Evolutionary conservation across 2,329 filamentous ascomycete species (phyloP).

Genomic region (Aspergillus calidoustus): DNA sequence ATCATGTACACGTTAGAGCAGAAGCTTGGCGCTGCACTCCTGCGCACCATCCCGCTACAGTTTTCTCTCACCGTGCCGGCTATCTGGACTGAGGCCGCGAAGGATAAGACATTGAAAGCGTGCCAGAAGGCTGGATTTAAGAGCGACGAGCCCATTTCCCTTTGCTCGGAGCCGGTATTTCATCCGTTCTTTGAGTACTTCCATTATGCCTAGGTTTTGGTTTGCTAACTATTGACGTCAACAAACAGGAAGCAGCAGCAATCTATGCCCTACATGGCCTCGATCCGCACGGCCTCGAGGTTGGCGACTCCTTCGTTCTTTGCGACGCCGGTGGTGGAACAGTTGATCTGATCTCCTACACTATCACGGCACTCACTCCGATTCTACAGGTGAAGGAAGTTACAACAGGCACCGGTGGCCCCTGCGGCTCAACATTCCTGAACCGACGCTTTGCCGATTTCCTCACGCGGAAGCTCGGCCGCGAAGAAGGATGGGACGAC

Average conservation of each 20-base stretch:
- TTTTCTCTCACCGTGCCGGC: constrained; percentile 17
- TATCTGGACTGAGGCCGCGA: constrained; percentile 16
- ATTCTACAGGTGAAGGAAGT: constrained; percentile 30
- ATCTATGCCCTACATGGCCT: constrained; percentile 18
- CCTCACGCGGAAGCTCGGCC: constrained; percentile 20
- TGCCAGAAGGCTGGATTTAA: constrained; percentile 3
- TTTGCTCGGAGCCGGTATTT: constrained; percentile 12
- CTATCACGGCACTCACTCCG: constrained; percentile 29
- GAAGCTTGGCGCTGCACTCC: constrained; percentile 12
- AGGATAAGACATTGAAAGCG: constrained; percentile 17
- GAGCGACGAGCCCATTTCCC: neutral
- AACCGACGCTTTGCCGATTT: constrained; percentile 33
- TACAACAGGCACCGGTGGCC: constrained; percentile 27
- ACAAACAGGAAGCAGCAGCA: constrained; percentile 9
- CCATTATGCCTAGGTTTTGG: neutral
- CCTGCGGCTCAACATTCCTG: constrained; percentile 36
- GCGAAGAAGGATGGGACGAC: constrained; percentile 25
- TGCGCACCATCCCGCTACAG: constrained; percentile 10
- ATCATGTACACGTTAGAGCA: constrained; percentile 17
- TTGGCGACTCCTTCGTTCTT: constrained; percentile 31
- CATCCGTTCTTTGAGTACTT: neutral
- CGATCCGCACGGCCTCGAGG: constrained; percentile 18
- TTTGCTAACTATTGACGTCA: neutral
- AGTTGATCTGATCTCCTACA: constrained; percentile 38
- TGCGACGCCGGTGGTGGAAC: constrained; percentile 37